Conservation (phyloP, 331 rosid genomes). For the Malus hybrid region DNA sequence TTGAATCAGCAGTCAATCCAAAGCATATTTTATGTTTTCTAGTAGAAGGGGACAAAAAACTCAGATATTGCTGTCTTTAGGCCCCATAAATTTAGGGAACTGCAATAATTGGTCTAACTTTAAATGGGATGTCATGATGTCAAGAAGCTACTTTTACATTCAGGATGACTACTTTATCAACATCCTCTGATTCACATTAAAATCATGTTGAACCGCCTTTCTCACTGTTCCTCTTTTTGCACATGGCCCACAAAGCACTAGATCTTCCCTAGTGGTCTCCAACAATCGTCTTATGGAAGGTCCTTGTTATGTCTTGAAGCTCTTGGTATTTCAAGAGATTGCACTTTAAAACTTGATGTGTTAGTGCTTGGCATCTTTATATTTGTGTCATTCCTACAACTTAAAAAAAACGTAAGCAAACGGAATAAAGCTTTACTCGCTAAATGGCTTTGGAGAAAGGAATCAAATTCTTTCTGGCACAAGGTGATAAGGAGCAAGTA, state of each 20-base stretch:
- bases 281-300: not conserved
- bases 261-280: not conserved
- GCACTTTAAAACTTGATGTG: not conserved
- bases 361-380: not conserved
- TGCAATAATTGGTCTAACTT: not conserved
- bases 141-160: not conserved
- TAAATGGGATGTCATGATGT: not conserved
- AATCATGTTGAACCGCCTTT: not conserved
- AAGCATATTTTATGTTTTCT: not conserved
- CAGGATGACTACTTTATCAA: not conserved
- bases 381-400: not conserved
- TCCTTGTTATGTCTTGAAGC: not conserved
- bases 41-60: not conserved
- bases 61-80: not conserved
- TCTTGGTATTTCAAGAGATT: not conserved
- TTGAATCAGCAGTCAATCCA: not conserved
- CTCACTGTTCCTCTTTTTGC: not conserved
- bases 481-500: not conserved
- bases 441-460: not conserved
- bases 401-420: too few species aligned
- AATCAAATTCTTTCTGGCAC: not conserved
- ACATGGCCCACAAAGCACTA: not conserved
- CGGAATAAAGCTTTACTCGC: not conserved
- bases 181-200: not conserved
- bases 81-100: not conserved